Evolutionary conservation across 1,284 basidiomycete genomes (phyloP).

Genomic region (Volvariella surrecta): DNA sequence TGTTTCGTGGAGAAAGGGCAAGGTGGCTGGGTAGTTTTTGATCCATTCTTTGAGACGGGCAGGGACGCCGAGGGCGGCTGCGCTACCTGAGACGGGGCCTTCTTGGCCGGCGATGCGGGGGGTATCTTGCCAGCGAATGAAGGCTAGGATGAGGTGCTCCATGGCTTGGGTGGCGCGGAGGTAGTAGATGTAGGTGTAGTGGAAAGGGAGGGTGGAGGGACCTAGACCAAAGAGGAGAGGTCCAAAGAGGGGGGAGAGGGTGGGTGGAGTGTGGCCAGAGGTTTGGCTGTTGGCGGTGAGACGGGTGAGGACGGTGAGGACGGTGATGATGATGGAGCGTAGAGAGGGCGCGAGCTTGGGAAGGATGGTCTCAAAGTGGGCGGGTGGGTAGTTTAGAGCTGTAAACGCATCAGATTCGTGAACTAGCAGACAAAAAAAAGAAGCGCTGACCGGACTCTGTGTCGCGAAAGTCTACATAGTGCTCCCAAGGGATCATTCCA

Average conservation of each 20-base stretch:
- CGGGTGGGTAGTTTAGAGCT: conserved; percentile 62
- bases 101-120: conserved; percentile 24
- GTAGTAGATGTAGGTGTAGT: conserved; percentile 73
- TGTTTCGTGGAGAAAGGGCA: conserved; percentile 29
- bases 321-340: conserved; percentile 51
- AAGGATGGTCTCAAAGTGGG: conserved; percentile 59
- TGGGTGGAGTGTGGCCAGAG: conserved; percentile 79
- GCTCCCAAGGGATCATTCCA: conserved; percentile 72
- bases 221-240: conserved; percentile 77
- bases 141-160: conserved; percentile 82
- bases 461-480: conserved; percentile 70
- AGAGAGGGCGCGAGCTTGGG: conserved; percentile 44
- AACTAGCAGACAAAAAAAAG: conserved; percentile 9
- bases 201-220: conserved; percentile 50
- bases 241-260: conserved; percentile 83
- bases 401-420: conserved; percentile 6
- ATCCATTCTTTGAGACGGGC: conserved; percentile 81
- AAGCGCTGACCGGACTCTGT: conserved; percentile 60
- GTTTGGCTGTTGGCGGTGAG: conserved; percentile 73
- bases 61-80: conserved; percentile 59
- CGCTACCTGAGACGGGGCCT: conserved; percentile 32
- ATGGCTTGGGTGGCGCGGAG: conserved; percentile 76
- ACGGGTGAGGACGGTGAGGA: conserved; percentile 70
- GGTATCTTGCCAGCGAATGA: conserved; percentile 72
- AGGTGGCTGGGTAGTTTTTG: conserved; percentile 64